Evolutionary conservation across 2,329 filamentous ascomycete species (phyloP).

Genomic region (Atkinsonella texensis): DNA sequence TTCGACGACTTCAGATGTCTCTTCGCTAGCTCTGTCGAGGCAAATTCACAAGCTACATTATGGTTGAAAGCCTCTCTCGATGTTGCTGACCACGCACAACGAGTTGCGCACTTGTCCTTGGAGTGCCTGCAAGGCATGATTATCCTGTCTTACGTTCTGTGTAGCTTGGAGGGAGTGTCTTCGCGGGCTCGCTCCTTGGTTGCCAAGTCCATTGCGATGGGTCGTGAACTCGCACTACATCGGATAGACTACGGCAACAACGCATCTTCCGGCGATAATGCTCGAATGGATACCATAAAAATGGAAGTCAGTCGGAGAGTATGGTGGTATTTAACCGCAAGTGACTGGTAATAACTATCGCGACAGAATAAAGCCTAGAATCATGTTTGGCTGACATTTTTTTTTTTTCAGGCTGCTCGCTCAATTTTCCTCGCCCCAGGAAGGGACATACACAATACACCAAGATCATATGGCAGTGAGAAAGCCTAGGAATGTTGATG

Average conservation of each 20-base stretch:
- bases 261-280: conserved; percentile 8
- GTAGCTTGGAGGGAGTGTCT: conserved; percentile 26
- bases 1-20: conserved; percentile 16
- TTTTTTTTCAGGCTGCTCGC: conserved; percentile 20
- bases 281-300: conserved; percentile 14
- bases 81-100: conserved; percentile 23
- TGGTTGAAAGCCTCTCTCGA: conserved; percentile 25
- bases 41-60: conserved; percentile 15
- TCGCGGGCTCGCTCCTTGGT: conserved; percentile 20
- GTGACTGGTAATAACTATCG: conserved; percentile 23
- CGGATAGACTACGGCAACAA: conserved; percentile 23
- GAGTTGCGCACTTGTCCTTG: conserved; percentile 16
- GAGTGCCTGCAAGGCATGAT: conserved; percentile 26
- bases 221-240: conserved; percentile 25
- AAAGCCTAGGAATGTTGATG: conserved; percentile 26
- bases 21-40: conserved; percentile 15
- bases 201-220: conserved; percentile 16
- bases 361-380: neutral
- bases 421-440: conserved; percentile 22
- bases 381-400: neutral
- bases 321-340: conserved; percentile 32
- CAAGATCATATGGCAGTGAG: conserved; percentile 26
- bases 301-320: conserved; percentile 27
- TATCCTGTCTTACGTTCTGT: conserved; percentile 25
- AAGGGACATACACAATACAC: conserved; percentile 25